These are phyloP conservation scores for Colletotrichum eremochloae DNA, from an alignment of 2,329 filamentous ascomycete genomes.

Conservation along the genomic window DNA sequence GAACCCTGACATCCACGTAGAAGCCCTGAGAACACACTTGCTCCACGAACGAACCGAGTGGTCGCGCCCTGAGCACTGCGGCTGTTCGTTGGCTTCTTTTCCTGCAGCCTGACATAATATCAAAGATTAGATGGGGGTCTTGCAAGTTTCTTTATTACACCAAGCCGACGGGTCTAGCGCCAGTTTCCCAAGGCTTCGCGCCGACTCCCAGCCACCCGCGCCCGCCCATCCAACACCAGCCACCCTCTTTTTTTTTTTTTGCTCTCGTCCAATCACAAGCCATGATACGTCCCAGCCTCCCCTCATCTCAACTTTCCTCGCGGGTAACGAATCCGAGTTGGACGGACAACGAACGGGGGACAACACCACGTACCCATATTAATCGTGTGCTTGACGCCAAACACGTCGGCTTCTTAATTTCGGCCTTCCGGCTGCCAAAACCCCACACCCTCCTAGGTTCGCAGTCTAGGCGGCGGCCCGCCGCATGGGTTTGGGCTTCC, in stretches of 20 bases:
- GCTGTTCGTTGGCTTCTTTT: not conserved
- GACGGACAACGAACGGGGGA: conserved; percentile 33
- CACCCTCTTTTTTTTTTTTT: conserved; percentile 24
- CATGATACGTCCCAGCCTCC: conserved; percentile 10
- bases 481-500: conserved; percentile 23
- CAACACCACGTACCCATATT: not conserved
- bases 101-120: not conserved
- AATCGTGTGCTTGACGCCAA: not conserved
- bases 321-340: conserved; percentile 29
- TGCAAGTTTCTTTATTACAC: conserved; percentile 9
- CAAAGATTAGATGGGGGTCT: conserved; percentile 17
- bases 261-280: conserved; percentile 24
- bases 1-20: conserved; percentile 6
- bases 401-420: conserved; percentile 24
- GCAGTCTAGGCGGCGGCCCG: conserved; percentile 2
- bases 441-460: conserved; percentile 4
- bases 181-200: conserved; percentile 1
- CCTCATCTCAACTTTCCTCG: conserved; percentile 23
- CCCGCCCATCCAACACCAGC: conserved; percentile 33
- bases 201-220: conserved; percentile 39
- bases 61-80: conserved; percentile 5
- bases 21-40: conserved; percentile 2
- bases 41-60: conserved; percentile 1
- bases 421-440: conserved; percentile 3
- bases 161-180: conserved; percentile 17